A percentile compares a stretch with the other conserved stretches of the same genome.
Evolutionary conservation across 2,329 filamentous ascomycete species (phyloP).

Genomic region (Torrubiellomyces zombiae): DNA sequence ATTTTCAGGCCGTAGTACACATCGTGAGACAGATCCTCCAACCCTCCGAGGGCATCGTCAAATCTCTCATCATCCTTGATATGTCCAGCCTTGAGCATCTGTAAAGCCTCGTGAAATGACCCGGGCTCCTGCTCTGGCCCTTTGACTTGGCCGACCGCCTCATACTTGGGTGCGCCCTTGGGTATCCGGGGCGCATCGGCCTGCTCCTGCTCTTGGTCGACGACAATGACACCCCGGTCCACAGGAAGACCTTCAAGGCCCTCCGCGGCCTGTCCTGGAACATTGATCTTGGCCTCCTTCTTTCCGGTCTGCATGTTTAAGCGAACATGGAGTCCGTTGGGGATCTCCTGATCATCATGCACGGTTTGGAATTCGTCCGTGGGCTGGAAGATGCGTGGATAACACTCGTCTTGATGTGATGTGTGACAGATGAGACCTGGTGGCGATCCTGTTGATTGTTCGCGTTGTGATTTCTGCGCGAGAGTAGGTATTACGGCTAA

Average conservation of each 20-base stretch:
- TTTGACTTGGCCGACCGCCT: constrained; percentile 39
- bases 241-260: constrained; percentile 33
- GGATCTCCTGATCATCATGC: constrained; percentile 47
- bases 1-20: constrained; percentile 54
- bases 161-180: constrained; percentile 37
- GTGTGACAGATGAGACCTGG: constrained; percentile 50
- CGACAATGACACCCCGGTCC: constrained; percentile 34
- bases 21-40: constrained; percentile 50
- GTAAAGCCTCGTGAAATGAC: constrained; percentile 24
- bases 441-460: constrained; percentile 18
- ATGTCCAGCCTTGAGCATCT: constrained; percentile 29
- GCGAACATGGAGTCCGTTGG: constrained; percentile 47
- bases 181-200: constrained; percentile 19
- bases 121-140: constrained; percentile 22
- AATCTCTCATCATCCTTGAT: constrained; percentile 17
- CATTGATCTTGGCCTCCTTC: constrained; percentile 50
- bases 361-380: constrained; percentile 49
- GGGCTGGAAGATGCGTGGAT: constrained; percentile 45
- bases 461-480: constrained; percentile 14
- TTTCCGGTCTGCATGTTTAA: constrained; percentile 46
- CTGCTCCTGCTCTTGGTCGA: constrained; percentile 26
- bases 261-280: constrained; percentile 32
- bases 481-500: constrained; percentile 9
- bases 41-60: constrained; percentile 34
- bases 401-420: constrained; percentile 42